A percentile compares a stretch with the other conserved stretches of the same genome.
Evolutionary conservation across 331 rosid species (phyloP).

Genomic region (Erythrophleum ivorense): DNA sequence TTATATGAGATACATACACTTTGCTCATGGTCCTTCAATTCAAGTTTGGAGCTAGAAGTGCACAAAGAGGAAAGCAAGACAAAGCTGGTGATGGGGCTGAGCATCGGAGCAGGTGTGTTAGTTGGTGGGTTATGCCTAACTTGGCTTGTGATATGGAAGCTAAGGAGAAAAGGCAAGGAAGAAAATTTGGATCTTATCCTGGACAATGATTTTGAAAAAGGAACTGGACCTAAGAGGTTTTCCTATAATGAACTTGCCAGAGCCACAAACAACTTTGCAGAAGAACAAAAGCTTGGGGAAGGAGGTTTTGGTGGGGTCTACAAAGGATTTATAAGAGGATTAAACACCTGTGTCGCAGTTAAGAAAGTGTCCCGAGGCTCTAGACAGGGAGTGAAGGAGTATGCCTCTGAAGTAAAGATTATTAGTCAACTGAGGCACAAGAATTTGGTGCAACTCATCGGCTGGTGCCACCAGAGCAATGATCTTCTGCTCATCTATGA

Average conservation of each 20-base stretch:
- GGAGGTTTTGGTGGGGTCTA: constrained; percentile 34
- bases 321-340: background rate
- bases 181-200: background rate
- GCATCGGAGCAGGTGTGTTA: constrained; percentile 11
- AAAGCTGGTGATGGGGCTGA: constrained; percentile 5
- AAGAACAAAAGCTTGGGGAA: constrained; percentile 16
- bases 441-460: constrained; percentile 34
- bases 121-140: background rate
- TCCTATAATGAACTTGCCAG: background rate
- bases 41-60: background rate
- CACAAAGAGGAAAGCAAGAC: background rate
- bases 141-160: constrained; percentile 7
- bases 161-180: background rate
- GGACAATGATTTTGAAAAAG: constrained; percentile 25
- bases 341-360: background rate
- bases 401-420: constrained; percentile 20
- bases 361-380: constrained; percentile 5
- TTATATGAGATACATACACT: background rate
- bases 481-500: constrained; percentile 19
- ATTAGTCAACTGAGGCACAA: constrained; percentile 29
- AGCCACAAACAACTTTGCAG: background rate
- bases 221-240: constrained; percentile 1
- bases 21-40: background rate
- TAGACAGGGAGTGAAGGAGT: constrained; percentile 24
- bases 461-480: constrained; percentile 32